Conservation (phyloP, 331 rosid genomes). For the Malus hybrid region DNA sequence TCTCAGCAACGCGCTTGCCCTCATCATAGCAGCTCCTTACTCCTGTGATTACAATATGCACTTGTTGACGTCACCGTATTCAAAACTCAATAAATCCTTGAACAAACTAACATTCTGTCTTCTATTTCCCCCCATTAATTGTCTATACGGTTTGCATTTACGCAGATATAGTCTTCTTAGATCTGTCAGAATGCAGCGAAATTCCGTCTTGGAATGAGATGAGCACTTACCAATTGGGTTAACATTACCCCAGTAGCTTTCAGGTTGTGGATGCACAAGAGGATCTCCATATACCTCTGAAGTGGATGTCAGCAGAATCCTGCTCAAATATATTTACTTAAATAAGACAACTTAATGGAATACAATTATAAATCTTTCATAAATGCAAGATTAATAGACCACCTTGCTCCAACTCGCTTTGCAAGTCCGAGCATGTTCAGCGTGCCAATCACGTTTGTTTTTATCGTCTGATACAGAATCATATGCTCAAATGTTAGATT, state of each 20-base stretch:
- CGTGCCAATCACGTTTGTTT: conserved; percentile 92
- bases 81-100: neutral
- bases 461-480: conserved; percentile 58
- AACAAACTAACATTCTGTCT: neutral
- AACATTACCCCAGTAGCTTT: conserved; percentile 94
- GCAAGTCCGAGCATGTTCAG: conserved; percentile 92
- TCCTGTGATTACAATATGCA: conserved; percentile 34
- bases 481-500: conserved; percentile 8
- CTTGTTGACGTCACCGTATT: neutral
- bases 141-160: neutral
- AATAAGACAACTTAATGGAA: conserved; percentile 14
- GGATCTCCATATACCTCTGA: conserved; percentile 99
- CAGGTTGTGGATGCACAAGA: conserved; percentile 86
- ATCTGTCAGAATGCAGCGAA: neutral
- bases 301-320: conserved; percentile 95
- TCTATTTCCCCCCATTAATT: neutral
- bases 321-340: conserved; percentile 25
- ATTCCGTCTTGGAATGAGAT: neutral
- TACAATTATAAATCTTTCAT: neutral
- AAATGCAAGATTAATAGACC: neutral
- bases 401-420: conserved; percentile 93
- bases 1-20: conserved; percentile 98
- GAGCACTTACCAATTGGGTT: conserved; percentile 78
- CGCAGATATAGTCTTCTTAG: neutral
- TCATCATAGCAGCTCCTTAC: conserved; percentile 99